A percentile compares a stretch with the other conserved stretches of the same genome.
phyloP scores from a whole-genome alignment of 176 grass and related monocot genomes.

The Lolium multiflorum region DNA sequence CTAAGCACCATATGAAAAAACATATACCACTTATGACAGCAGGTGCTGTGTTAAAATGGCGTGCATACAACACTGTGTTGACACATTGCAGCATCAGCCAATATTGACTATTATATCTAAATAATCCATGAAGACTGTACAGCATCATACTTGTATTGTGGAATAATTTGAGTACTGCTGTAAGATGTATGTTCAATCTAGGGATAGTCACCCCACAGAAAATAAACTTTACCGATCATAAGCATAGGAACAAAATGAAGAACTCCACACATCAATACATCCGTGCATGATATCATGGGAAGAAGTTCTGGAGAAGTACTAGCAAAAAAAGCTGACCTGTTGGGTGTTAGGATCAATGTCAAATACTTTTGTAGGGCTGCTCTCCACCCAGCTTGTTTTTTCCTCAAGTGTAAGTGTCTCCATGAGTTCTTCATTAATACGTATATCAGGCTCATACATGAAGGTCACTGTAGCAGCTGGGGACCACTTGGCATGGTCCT shows the following conservation, averaged over 20 bases:
- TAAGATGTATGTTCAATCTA: not conserved
- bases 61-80: not conserved
- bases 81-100: not conserved
- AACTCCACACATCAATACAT: not conserved
- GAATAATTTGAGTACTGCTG: constrained; percentile 15
- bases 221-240: not conserved
- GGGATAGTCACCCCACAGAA: not conserved
- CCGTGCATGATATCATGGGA: not conserved
- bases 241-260: not conserved
- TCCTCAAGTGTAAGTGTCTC: constrained; percentile 77
- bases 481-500: constrained; percentile 98
- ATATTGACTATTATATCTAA: not conserved
- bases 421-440: constrained; percentile 90
- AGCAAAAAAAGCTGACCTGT: constrained; percentile 67
- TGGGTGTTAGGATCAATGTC: constrained; percentile 67
- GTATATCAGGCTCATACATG: constrained; percentile 96
- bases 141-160: not conserved
- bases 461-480: constrained; percentile 94
- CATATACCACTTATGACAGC: constrained; percentile 4
- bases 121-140: constrained; percentile 3
- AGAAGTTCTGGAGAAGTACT: not conserved
- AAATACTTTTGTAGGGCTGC: constrained; percentile 95
- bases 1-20: not conserved
- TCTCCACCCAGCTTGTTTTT: constrained; percentile 81
- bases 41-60: not conserved